Conservation (phyloP, 139 green algal species). For the Chlamydomonas incerta region DNA sequence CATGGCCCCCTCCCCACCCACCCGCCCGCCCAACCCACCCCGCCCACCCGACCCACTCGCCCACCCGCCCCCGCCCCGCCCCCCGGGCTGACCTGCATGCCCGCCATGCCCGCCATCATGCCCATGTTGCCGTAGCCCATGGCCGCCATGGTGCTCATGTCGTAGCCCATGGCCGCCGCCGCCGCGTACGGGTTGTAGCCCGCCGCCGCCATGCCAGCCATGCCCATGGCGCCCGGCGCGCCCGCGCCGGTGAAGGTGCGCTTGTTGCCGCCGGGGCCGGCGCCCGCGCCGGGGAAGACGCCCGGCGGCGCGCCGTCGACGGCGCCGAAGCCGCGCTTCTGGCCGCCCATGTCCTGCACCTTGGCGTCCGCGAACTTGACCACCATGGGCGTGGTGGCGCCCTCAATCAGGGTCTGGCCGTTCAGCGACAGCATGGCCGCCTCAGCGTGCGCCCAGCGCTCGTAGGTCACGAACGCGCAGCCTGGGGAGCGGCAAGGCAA, state of each 20-base stretch:
- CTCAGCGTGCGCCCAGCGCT: conserved; percentile 81
- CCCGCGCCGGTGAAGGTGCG: conserved; percentile 33
- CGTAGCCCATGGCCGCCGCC: conserved; percentile 37
- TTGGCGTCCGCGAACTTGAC: conserved; percentile 93
- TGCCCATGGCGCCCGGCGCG: conserved; percentile 32
- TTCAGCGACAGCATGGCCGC: conserved; percentile 80
- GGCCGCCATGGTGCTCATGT: conserved; percentile 41
- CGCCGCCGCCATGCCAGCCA: conserved; percentile 31
- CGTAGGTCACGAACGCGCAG: conserved; percentile 88
- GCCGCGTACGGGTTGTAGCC: conserved; percentile 43
- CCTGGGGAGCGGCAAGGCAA: conserved; percentile 51
- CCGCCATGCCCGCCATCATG: conserved; percentile 44
- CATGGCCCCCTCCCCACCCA: too few species aligned
- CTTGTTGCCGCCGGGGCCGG: conserved; percentile 28
- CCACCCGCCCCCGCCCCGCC: too few species aligned
- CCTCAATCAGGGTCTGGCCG: conserved; percentile 73
- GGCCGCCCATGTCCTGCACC: conserved; percentile 29
- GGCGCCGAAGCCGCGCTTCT: conserved; percentile 31
- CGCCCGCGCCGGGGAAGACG: background rate
- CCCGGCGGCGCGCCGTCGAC: conserved; percentile 22
- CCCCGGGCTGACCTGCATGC: too few species aligned
- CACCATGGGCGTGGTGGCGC: conserved; percentile 78
- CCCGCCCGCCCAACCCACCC: too few species aligned
- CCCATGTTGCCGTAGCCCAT: conserved; percentile 49
- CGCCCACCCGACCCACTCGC: too few species aligned